These are phyloP conservation scores for Brasenia schreberi DNA, from an alignment of 164 flowering plant genomes.

Conservation along the genomic window DNA sequence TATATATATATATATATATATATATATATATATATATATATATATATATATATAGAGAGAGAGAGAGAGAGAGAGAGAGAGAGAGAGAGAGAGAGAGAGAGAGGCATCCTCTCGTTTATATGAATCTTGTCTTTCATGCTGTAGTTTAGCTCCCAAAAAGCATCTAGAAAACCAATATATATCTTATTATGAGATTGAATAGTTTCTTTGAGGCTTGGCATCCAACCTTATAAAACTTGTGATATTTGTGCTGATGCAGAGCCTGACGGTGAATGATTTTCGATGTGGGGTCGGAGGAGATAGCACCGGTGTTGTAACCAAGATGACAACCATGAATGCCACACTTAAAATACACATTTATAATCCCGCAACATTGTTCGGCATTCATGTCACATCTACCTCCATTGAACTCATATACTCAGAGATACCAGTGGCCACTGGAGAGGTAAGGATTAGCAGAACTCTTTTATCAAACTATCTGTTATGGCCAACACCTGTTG, in stretches of 20 bases:
- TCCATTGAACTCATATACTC: slow-evolving; percentile 59
- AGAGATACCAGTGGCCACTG: slow-evolving; percentile 66
- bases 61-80: too few species aligned
- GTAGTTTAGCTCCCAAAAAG: too few species aligned
- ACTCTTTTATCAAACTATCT: not conserved
- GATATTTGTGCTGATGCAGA: slow-evolving; percentile 34
- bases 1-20: too few species aligned
- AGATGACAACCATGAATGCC: slow-evolving; percentile 62
- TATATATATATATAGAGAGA: too few species aligned
- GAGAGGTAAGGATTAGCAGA: slow-evolving; percentile 35
- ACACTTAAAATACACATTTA: slow-evolving; percentile 56
- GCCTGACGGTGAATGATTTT: slow-evolving; percentile 48
- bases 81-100: too few species aligned
- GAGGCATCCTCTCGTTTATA: too few species aligned
- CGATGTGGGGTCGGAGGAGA: slow-evolving; percentile 66
- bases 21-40: too few species aligned
- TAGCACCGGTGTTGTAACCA: slow-evolving; percentile 76
- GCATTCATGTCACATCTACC: slow-evolving; percentile 78
- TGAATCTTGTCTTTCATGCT: too few species aligned
- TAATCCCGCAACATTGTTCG: slow-evolving; percentile 81
- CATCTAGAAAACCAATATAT: too few species aligned
- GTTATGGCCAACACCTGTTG: not conserved
- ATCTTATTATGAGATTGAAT: too few species aligned
- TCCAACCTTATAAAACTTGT: not conserved
- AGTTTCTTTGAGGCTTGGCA: not conserved